Conservation (phyloP, 2,329 filamentous ascomycete species). For the Penicillium occitanis region DNA sequence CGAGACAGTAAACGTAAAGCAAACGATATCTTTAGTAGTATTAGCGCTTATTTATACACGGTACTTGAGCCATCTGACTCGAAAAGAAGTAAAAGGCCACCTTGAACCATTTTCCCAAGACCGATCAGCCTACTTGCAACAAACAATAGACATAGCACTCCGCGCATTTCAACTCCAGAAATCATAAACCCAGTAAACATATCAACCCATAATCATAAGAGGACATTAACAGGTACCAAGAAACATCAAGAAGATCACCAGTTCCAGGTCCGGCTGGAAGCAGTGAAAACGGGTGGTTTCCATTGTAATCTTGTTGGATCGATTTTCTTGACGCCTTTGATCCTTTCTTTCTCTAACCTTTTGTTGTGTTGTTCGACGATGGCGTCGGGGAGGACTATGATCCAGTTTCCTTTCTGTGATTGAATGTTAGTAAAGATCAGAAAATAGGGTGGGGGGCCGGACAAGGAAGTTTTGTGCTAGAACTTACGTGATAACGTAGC, state of each 20-base stretch:
- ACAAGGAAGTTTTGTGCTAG: no score
- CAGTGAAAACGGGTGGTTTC: constrained; percentile 95
- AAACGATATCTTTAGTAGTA: neutral
- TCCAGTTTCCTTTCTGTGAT: constrained; percentile 78
- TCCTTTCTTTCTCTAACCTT: constrained; percentile 74
- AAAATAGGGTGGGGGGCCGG: no score
- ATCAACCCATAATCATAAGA: neutral
- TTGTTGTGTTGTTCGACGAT: constrained; percentile 68
- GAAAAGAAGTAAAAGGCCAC: neutral
- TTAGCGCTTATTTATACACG: neutral
- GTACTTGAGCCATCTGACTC: neutral
- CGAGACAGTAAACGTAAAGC: neutral
- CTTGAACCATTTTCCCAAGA: neutral
- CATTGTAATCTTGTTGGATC: constrained; percentile 79
- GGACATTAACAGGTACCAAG: constrained; percentile 1
- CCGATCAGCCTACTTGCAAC: neutral
- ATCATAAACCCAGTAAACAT: neutral
- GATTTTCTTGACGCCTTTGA: constrained; percentile 72
- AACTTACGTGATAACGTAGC: constrained; percentile 75
- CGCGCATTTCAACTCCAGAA: neutral
- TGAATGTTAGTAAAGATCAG: neutral
- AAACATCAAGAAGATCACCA: constrained; percentile 59
- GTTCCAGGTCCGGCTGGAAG: constrained; percentile 88
- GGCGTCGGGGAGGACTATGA: constrained; percentile 86
- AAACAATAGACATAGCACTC: neutral